phyloP scores from a whole-genome alignment of 2,329 filamentous ascomycete genomes.

The Shiraia bambusicola region DNA sequence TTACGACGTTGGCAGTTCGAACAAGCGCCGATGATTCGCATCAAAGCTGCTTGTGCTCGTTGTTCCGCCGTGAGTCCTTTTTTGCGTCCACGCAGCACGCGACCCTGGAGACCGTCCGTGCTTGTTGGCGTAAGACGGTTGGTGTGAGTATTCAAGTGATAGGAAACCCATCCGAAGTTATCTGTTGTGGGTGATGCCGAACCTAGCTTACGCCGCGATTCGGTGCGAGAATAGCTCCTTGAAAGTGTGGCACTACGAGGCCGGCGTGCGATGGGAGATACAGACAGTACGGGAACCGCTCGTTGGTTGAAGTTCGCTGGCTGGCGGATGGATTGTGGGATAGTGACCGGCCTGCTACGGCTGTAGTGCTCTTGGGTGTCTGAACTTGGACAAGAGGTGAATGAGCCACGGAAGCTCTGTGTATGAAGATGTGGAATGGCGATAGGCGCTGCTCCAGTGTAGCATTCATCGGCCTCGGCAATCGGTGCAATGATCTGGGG shows the following conservation, averaged over 20 bases:
- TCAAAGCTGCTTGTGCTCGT: conserved; percentile 38
- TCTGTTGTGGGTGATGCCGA: conserved; percentile 35
- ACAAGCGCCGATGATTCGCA: conserved; percentile 40
- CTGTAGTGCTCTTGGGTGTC: conserved; percentile 11
- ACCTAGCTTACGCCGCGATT: conserved; percentile 22
- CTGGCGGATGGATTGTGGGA: conserved; percentile 26
- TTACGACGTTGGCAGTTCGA: conserved; percentile 41
- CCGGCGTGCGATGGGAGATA: conserved; percentile 27
- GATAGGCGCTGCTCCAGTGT: conserved; percentile 26
- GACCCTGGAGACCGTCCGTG: conserved; percentile 26
- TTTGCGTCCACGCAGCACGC: conserved; percentile 35
- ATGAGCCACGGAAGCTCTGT: conserved; percentile 18
- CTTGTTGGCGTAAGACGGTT: conserved; percentile 35
- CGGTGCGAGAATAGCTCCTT: conserved; percentile 26
- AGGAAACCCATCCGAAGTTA: conserved; percentile 39
- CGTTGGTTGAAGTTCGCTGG: conserved; percentile 16
- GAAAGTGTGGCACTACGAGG: conserved; percentile 26
- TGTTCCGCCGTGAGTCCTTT: conserved; percentile 37
- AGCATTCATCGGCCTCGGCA: conserved; percentile 25
- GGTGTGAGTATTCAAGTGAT: conserved; percentile 35
- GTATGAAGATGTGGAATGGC: conserved; percentile 30
- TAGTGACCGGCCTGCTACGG: conserved; percentile 30
- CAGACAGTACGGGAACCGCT: conserved; percentile 27
- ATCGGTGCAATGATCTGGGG: conserved; percentile 33
- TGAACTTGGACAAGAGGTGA: conserved; percentile 13